Percentiles rank a stretch among this genome's conserved stretches.
These are phyloP conservation scores for Euphrasia arctica DNA, from an alignment of 305 asterid genomes.

Conservation along the genomic window DNA sequence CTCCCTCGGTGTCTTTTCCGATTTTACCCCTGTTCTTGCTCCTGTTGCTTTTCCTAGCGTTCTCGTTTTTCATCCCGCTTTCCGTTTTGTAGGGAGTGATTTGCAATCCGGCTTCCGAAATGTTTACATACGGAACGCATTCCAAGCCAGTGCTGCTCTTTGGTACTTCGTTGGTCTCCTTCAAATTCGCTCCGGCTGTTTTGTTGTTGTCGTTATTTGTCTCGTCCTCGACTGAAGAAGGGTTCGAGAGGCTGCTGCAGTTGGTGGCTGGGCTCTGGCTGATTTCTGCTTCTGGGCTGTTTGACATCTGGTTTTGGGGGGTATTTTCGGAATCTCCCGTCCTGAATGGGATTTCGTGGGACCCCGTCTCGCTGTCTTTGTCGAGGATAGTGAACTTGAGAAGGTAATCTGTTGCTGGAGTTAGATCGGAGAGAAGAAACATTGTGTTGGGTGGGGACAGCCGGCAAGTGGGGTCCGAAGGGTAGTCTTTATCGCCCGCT, in stretches of 20 bases:
- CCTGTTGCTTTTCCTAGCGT: slow-evolving; percentile 36
- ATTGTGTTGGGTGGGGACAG: slow-evolving; percentile 47
- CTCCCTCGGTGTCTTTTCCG: slow-evolving; percentile 64
- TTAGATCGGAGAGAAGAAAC: slow-evolving; percentile 50
- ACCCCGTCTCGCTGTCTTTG: slow-evolving; percentile 43
- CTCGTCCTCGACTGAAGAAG: slow-evolving; percentile 73
- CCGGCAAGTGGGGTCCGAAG: slow-evolving; percentile 57
- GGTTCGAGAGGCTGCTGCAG: slow-evolving; percentile 66
- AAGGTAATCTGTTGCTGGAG: slow-evolving; percentile 51
- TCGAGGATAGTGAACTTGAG: slow-evolving; percentile 52
- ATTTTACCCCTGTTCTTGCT: slow-evolving; percentile 35
- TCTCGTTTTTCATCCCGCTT: slow-evolving; percentile 38
- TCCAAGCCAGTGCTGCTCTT: slow-evolving; percentile 43
- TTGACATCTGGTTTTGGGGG: slow-evolving; percentile 30
- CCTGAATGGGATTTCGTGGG: slow-evolving; percentile 39
- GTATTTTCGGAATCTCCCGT: slow-evolving; percentile 39
- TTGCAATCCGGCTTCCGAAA: slow-evolving; percentile 40
- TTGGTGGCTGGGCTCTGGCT: slow-evolving; percentile 54
- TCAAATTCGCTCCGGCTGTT: slow-evolving; percentile 32
- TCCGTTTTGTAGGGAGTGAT: slow-evolving; percentile 60
- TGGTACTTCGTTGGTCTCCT: slow-evolving; percentile 39
- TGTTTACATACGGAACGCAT: slow-evolving; percentile 38
- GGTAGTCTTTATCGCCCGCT: slow-evolving; percentile 50
- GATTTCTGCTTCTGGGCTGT: slow-evolving; percentile 39
- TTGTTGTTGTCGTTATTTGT: slow-evolving; percentile 39